Evolutionary conservation across 306 rosid genomes (phyloP).

Genomic region (Echinosophora koreensis): DNA sequence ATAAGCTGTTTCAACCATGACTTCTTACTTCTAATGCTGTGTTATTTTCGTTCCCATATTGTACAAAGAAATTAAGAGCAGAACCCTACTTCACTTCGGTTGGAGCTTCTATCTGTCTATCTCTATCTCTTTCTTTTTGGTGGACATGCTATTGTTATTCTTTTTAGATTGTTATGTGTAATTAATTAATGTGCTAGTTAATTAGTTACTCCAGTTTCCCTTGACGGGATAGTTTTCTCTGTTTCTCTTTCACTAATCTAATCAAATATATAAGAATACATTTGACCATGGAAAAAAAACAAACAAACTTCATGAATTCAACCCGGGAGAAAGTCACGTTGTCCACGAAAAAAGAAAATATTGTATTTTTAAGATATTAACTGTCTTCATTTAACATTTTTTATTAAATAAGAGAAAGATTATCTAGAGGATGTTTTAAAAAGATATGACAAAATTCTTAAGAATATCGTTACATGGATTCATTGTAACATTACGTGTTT

Average conservation of each 20-base stretch:
- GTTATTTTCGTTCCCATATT: background rate
- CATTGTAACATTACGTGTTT: no score
- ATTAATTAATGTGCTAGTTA: background rate
- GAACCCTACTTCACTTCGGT: background rate
- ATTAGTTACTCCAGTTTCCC: background rate
- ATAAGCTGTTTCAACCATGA: conserved; percentile 74
- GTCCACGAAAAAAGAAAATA: background rate
- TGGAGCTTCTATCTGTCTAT: background rate
- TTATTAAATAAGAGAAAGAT: no score
- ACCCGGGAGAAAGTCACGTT: background rate
- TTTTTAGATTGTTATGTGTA: background rate
- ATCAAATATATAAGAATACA: background rate
- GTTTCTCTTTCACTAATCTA: background rate
- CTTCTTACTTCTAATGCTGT: background rate
- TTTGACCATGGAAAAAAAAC: background rate
- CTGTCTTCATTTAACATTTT: no score
- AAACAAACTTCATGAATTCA: background rate
- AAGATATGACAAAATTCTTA: no score
- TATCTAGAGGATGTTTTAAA: no score
- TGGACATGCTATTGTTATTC: background rate
- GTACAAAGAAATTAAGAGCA: background rate
- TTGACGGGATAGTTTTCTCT: background rate
- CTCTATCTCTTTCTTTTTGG: background rate
- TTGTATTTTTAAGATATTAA: no score
- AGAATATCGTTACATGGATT: no score